Evolutionary conservation across 2,329 filamentous ascomycete species (phyloP).

Genomic region (Neonectria ditissima): DNA sequence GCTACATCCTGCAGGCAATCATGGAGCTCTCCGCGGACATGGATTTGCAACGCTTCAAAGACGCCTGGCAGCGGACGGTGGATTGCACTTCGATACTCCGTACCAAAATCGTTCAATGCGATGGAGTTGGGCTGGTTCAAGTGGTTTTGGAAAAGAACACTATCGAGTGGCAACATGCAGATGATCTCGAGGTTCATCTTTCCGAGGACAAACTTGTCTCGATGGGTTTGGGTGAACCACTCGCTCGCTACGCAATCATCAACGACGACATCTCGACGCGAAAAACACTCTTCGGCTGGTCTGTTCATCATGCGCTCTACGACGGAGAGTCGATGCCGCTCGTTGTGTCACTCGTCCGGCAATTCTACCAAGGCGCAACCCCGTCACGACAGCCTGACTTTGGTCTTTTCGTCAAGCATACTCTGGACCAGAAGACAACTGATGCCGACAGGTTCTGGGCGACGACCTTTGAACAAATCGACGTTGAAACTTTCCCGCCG

Average conservation of each 20-base stretch:
- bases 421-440: no score
- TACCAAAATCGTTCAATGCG: conserved; percentile 59
- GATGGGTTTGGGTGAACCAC: conserved; percentile 54
- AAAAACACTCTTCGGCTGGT: conserved; percentile 44
- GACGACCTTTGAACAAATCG: no score
- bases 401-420: no score
- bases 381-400: background rate
- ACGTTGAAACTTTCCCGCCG: no score
- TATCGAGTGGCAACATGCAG: conserved; percentile 36
- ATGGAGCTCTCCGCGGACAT: conserved; percentile 20
- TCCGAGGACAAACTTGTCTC: conserved; percentile 48
- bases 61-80: conserved; percentile 29
- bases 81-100: conserved; percentile 50
- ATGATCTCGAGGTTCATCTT: conserved; percentile 43
- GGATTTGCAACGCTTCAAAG: conserved; percentile 17
- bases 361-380: background rate
- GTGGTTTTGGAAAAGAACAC: conserved; percentile 56
- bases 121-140: conserved; percentile 56
- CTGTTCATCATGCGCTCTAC: conserved; percentile 58
- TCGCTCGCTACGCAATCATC: conserved; percentile 56
- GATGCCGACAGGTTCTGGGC: no score
- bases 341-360: background rate
- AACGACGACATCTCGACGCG: conserved; percentile 41
- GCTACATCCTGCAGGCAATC: conserved; percentile 32
- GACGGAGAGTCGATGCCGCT: conserved; percentile 49